These are phyloP conservation scores for Fusarium liriodendri DNA, from an alignment of 2,329 filamentous ascomycete species.

Conservation along the genomic window DNA sequence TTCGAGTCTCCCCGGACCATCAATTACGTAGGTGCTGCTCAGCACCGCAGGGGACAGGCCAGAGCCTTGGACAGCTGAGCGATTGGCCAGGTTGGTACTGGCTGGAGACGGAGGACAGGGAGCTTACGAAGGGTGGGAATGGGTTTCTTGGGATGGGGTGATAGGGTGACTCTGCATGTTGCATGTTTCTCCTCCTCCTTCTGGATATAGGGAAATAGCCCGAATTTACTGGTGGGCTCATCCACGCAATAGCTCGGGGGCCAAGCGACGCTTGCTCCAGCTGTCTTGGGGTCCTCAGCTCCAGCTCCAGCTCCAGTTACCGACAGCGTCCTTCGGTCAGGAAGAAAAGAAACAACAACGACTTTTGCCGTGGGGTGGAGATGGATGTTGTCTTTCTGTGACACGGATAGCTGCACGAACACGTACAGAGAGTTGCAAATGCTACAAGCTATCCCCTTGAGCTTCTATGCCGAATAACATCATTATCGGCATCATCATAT, in stretches of 20 bases:
- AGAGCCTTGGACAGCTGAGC: constrained; percentile 20
- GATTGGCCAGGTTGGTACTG: neutral
- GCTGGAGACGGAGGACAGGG: constrained; percentile 2
- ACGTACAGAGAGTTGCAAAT: constrained; percentile 21
- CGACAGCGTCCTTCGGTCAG: constrained; percentile 7
- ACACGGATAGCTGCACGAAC: constrained; percentile 32
- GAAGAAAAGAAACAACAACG: constrained; percentile 1
- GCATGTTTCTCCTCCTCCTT: constrained; percentile 5
- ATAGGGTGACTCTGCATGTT: constrained; percentile 24
- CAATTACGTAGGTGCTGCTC: constrained; percentile 42
- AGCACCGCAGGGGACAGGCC: constrained; percentile 36
- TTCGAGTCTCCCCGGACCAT: constrained; percentile 32
- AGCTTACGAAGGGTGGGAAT: neutral
- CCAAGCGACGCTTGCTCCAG: neutral
- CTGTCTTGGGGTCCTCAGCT: neutral
- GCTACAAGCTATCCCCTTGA: neutral
- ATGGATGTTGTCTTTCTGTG: constrained; percentile 18
- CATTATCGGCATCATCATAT: neutral
- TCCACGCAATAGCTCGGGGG: constrained; percentile 3
- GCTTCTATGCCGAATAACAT: neutral
- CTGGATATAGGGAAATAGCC: constrained; percentile 6
- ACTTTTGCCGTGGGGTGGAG: neutral
- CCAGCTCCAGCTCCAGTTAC: neutral
- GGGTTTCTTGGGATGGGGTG: constrained; percentile 16
- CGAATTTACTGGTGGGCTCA: constrained; percentile 16